Conservation (phyloP, 2,329 filamentous ascomycete species). For the Tolypocladium guangdongense region DNA sequence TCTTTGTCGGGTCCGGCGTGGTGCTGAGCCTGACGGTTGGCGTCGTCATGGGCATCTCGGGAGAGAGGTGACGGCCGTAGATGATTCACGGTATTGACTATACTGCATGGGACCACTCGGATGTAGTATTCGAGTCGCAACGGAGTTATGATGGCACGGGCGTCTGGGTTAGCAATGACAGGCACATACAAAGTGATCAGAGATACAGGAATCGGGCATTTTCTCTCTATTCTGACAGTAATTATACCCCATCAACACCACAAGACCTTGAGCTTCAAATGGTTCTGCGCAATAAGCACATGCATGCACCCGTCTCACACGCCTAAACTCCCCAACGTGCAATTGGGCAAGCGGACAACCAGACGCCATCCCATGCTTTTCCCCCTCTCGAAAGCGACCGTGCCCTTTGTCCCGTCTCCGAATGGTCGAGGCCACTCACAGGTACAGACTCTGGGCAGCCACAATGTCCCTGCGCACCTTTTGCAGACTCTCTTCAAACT, state of each 20-base stretch:
- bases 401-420: neutral
- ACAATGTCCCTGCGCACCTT: constrained; percentile 93
- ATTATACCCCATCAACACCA: neutral
- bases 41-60: constrained; percentile 42
- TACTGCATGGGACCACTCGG: neutral
- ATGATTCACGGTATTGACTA: neutral
- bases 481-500: constrained; percentile 76
- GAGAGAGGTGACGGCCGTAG: constrained; percentile 13
- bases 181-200: neutral
- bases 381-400: neutral
- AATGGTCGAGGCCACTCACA: constrained; percentile 31
- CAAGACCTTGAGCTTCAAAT: neutral
- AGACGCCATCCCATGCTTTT: neutral
- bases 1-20: constrained; percentile 80
- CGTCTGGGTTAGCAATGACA: neutral
- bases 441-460: constrained; percentile 83
- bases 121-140: neutral
- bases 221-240: neutral
- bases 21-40: constrained; percentile 70
- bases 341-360: neutral
- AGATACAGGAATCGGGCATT: neutral
- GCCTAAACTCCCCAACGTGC: neutral
- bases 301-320: neutral
- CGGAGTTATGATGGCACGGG: neutral
- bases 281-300: neutral